These are phyloP conservation scores for Pyrenopolyporus hunteri DNA, from an alignment of 495 filamentous ascomycete species.

Conservation along the genomic window DNA sequence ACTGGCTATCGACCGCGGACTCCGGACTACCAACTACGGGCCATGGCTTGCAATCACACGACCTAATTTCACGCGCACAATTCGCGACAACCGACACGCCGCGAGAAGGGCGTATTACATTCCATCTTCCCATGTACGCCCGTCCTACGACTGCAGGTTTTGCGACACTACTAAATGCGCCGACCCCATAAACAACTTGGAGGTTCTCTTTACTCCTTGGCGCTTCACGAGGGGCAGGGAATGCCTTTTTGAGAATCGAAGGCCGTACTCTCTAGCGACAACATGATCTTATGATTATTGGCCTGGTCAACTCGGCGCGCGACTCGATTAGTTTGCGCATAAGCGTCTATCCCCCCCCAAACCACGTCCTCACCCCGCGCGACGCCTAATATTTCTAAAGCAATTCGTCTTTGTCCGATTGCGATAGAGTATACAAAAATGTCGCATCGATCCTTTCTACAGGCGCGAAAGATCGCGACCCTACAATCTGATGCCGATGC, in stretches of 20 bases:
- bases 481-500: not conserved
- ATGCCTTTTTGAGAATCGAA: not conserved
- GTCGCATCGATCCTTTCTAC: not conserved
- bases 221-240: not conserved
- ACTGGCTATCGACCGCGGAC: too few species aligned
- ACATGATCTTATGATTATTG: not conserved
- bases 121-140: not conserved
- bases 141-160: conserved; percentile 3
- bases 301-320: conserved; percentile 8
- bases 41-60: not conserved
- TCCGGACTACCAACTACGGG: too few species aligned
- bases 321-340: conserved; percentile 14
- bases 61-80: conserved; percentile 4
- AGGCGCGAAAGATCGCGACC: not conserved
- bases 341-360: not conserved
- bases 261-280: not conserved
- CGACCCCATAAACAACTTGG: conserved; percentile 1
- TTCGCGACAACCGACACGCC: not conserved
- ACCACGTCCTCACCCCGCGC: not conserved
- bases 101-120: not conserved
- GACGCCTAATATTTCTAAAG: not conserved
- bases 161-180: conserved; percentile 23
- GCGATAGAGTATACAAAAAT: not conserved
- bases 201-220: not conserved
- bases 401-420: not conserved